Evolutionary conservation across 2,329 filamentous ascomycete species (phyloP).

Genomic region (Aspergillus vadensis): DNA sequence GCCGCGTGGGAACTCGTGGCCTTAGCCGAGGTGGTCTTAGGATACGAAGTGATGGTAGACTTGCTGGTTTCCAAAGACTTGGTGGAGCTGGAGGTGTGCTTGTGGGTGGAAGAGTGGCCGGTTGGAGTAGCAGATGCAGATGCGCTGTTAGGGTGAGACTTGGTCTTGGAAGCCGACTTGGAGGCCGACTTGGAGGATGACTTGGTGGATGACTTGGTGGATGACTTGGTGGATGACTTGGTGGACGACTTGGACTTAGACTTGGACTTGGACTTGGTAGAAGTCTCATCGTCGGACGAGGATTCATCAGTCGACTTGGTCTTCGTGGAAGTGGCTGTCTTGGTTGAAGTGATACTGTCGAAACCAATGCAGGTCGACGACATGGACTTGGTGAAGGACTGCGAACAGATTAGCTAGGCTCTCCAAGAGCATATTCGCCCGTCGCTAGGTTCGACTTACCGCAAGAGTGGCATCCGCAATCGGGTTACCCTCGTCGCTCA

Average conservation of each 20-base stretch:
- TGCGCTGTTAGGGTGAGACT: neutral
- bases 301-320: neutral
- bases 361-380: slow-evolving; percentile 7
- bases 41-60: neutral
- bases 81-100: neutral
- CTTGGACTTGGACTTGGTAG: neutral
- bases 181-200: neutral
- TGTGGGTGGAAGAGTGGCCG: neutral
- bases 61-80: neutral
- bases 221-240: neutral
- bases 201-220: neutral
- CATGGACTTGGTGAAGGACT: slow-evolving; percentile 8
- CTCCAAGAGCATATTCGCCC: neutral
- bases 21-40: neutral
- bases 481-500: slow-evolving; percentile 11
- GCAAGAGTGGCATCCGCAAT: slow-evolving; percentile 13
- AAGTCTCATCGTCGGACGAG: neutral
- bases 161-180: neutral
- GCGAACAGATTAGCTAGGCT: neutral
- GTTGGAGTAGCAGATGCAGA: neutral
- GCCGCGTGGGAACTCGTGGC: neutral
- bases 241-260: neutral
- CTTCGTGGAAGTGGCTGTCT: neutral
- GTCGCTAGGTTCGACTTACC: slow-evolving; percentile 7
- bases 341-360: slow-evolving; percentile 5